These are phyloP conservation scores for Sphenostylis stenocarpa DNA, from an alignment of 306 rosid genomes.

Conservation along the genomic window DNA sequence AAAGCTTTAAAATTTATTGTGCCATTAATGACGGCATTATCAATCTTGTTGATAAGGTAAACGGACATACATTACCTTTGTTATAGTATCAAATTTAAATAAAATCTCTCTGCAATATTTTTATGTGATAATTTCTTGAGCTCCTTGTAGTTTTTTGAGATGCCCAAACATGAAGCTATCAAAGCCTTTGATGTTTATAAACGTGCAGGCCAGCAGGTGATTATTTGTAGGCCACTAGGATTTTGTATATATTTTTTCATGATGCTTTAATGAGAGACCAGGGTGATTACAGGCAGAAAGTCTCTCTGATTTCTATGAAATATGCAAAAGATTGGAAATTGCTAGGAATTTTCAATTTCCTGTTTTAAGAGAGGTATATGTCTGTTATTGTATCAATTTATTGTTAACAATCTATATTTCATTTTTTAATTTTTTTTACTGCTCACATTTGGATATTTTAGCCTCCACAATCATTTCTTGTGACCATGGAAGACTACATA, in stretches of 20 bases:
- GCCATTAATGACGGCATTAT: slow-evolving; percentile 81
- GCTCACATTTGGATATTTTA: slow-evolving; percentile 32
- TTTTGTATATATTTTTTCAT: slow-evolving; percentile 10
- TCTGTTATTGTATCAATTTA: background rate
- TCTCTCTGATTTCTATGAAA: slow-evolving; percentile 77
- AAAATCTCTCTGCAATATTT: background rate
- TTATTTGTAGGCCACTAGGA: background rate
- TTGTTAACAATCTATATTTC: background rate
- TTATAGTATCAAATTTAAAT: background rate
- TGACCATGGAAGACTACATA: slow-evolving; percentile 82
- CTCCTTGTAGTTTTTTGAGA: slow-evolving; percentile 73
- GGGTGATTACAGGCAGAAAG: slow-evolving; percentile 55
- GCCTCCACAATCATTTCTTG: slow-evolving; percentile 87
- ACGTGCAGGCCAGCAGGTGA: slow-evolving; percentile 86
- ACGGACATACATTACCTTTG: background rate
- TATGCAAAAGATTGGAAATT: slow-evolving; percentile 79
- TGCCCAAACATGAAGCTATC: slow-evolving; percentile 84
- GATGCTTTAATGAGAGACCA: slow-evolving; percentile 16
- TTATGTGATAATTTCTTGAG: background rate
- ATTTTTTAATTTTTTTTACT: background rate
- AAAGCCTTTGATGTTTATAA: slow-evolving; percentile 80
- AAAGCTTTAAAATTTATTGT: slow-evolving; percentile 79
- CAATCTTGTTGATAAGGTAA: slow-evolving; percentile 85
- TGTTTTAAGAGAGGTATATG: slow-evolving; percentile 65
- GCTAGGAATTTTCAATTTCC: slow-evolving; percentile 92